Percentiles rank a stretch among this genome's conserved stretches.
These are phyloP conservation scores for Glonium stellatum DNA, from an alignment of 495 filamentous ascomycete genomes.

Conservation along the genomic window DNA sequence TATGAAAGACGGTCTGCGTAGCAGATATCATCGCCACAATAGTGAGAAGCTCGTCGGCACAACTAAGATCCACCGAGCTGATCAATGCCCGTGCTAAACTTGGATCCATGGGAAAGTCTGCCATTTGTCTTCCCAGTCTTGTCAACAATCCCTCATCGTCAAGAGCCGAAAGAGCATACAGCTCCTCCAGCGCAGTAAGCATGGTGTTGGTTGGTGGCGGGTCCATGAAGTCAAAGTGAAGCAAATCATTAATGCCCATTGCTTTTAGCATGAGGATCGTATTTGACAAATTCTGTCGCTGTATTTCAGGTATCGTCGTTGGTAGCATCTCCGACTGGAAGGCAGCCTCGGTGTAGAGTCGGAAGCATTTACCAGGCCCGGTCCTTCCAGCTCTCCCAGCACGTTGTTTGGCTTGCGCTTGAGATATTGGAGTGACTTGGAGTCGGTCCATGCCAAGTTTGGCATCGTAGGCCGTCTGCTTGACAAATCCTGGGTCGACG, in stretches of 20 bases:
- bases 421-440: slow-evolving; percentile 89
- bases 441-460: slow-evolving; percentile 97
- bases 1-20: slow-evolving; percentile 78
- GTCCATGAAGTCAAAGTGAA: slow-evolving; percentile 99
- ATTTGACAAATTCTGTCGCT: slow-evolving; percentile 85
- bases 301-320: slow-evolving; percentile 92
- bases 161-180: slow-evolving; percentile 84
- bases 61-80: slow-evolving; percentile 74
- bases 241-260: slow-evolving; percentile 96
- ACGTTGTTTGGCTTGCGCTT: slow-evolving; percentile 93
- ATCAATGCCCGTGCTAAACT: slow-evolving; percentile 85
- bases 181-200: slow-evolving; percentile 90
- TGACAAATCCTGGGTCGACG: slow-evolving; percentile 94
- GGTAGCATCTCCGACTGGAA: slow-evolving; percentile 97
- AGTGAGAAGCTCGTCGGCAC: slow-evolving; percentile 85
- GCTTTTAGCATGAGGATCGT: slow-evolving; percentile 99
- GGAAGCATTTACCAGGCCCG: slow-evolving; percentile 92
- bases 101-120: slow-evolving; percentile 93
- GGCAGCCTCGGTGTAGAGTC: slow-evolving; percentile 90
- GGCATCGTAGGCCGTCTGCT: slow-evolving; percentile 94
- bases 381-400: slow-evolving; percentile 90
- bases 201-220: slow-evolving; percentile 95
- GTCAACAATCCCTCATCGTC: slow-evolving; percentile 96
- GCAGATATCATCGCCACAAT: slow-evolving; percentile 89
- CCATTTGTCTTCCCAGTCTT: slow-evolving; percentile 90